Evolutionary conservation across 257 asterid genomes (phyloP).

Genomic region (Solanum chaucha): DNA sequence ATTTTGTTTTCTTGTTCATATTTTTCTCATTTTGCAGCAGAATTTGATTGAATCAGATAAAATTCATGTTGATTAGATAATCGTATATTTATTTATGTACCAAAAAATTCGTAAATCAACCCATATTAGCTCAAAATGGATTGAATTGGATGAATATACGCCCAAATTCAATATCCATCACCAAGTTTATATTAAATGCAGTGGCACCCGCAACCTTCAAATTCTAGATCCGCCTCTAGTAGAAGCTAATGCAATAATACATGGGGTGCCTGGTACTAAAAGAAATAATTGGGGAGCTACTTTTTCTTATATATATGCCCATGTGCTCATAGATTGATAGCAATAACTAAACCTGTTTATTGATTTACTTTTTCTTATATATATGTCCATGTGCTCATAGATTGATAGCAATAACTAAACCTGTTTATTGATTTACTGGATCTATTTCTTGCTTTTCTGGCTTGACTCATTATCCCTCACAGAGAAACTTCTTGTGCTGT

Average conservation of each 20-base stretch:
- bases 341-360: neutral
- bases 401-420: neutral
- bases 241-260: neutral
- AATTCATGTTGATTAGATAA: neutral
- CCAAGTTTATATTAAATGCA: neutral
- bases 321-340: neutral
- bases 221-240: neutral
- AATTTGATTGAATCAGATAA: neutral
- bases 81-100: neutral
- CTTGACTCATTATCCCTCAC: slow-evolving; percentile 4
- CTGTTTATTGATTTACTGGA: neutral
- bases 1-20: neutral
- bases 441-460: neutral
- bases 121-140: neutral
- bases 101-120: neutral
- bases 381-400: neutral
- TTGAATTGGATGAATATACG: neutral
- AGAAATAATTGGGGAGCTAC: neutral
- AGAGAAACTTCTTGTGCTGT: slow-evolving; percentile 70
- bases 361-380: neutral
- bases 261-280: neutral
- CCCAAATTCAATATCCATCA: neutral
- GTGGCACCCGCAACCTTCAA: neutral
- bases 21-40: neutral
- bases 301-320: neutral